Conservation (phyloP, 805 yeast genomes). For the Metschnikowia lachancei region DNA sequence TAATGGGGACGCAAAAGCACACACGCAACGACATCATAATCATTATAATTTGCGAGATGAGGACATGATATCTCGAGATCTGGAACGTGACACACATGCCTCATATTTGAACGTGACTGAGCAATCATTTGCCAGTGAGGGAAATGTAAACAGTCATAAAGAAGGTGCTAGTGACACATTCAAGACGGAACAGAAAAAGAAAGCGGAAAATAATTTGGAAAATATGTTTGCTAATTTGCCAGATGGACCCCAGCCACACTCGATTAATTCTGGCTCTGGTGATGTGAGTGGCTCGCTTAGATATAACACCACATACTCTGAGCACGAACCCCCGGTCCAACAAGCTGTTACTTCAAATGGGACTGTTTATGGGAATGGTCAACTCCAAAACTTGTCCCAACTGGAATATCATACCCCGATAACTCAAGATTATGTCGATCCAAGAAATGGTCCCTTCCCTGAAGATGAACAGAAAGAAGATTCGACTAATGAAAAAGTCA, state of each 20-base stretch:
- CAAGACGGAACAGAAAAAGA: slow-evolving; percentile 18
- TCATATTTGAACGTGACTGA: no score
- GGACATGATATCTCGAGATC: no score
- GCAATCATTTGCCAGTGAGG: no score
- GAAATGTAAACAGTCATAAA: no score
- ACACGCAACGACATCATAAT: no score
- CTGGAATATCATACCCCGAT: not conserved
- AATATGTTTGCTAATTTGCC: slow-evolving; percentile 15
- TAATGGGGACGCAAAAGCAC: no score
- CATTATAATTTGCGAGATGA: no score
- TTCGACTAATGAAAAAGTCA: not conserved
- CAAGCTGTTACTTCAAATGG: not conserved
- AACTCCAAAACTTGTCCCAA: not conserved
- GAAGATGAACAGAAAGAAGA: not conserved
- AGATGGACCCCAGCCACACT: slow-evolving; percentile 21
- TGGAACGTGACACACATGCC: no score
- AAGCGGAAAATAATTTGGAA: slow-evolving; percentile 4
- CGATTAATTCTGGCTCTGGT: not conserved
- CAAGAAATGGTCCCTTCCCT: not conserved
- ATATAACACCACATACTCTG: not conserved
- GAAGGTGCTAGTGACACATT: slow-evolving; percentile 3
- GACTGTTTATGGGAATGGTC: not conserved
- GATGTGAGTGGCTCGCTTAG: not conserved
- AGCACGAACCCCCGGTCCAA: not conserved
- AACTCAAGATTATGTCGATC: not conserved